Evolutionary conservation across 306 rosid genomes (phyloP).

Genomic region (Pterocarpus santalinus): DNA sequence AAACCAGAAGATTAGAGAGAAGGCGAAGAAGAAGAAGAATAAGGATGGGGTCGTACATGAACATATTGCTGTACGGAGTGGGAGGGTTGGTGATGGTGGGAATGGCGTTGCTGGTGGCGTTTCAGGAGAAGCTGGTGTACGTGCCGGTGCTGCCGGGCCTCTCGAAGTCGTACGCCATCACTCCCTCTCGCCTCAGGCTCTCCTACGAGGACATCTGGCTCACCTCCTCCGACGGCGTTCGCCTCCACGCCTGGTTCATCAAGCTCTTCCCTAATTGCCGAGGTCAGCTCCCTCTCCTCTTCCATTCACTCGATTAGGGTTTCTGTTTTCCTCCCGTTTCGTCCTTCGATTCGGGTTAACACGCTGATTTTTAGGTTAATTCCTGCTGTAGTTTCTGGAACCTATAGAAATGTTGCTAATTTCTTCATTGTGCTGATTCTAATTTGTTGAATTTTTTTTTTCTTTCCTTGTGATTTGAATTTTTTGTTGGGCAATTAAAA

Average conservation of each 20-base stretch:
- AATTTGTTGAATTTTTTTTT: background rate
- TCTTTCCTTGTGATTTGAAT: background rate
- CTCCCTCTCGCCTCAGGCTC: slow-evolving; percentile 87
- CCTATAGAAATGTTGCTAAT: background rate
- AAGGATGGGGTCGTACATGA: slow-evolving; percentile 79
- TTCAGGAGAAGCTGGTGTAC: slow-evolving; percentile 92
- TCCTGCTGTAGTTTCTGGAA: background rate
- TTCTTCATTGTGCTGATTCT: background rate
- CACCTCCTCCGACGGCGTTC: slow-evolving; percentile 88
- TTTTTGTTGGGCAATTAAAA: background rate
- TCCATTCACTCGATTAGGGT: background rate
- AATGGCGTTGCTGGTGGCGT: slow-evolving; percentile 90
- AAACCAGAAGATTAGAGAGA: background rate
- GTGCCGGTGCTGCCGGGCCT: slow-evolving; percentile 95
- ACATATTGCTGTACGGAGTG: slow-evolving; percentile 75
- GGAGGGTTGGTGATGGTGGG: slow-evolving; percentile 93
- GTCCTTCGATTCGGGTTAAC: background rate
- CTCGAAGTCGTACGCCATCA: slow-evolving; percentile 81
- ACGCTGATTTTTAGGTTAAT: background rate
- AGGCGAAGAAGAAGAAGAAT: background rate
- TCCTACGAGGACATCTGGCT: slow-evolving; percentile 90
- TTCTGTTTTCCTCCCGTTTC: background rate
- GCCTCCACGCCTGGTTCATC: slow-evolving; percentile 98
- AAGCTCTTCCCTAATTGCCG: slow-evolving; percentile 86
- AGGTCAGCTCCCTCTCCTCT: slow-evolving; percentile 57